A percentile compares a stretch with the other conserved stretches of the same genome.
Conservation (phyloP, 768 basidiomycete species). For the Lactarius sp. region DNA sequence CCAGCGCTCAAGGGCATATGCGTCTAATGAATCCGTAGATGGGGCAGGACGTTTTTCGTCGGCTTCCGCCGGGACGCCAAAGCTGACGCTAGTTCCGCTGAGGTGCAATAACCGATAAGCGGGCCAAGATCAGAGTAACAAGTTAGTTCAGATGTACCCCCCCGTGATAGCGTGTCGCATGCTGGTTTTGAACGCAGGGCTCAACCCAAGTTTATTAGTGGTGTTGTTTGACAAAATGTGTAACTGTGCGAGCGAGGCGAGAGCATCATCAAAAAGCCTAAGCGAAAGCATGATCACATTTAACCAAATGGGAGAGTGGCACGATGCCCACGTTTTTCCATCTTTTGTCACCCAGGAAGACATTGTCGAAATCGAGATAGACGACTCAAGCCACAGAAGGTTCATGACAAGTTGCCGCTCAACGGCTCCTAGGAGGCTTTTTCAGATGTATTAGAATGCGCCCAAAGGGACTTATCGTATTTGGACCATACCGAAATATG, state of each 20-base stretch:
- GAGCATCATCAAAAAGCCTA: conserved; percentile 69
- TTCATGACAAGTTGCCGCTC: conserved; percentile 87
- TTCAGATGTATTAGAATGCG: conserved; percentile 6
- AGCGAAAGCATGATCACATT: neutral
- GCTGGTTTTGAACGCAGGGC: conserved; percentile 69
- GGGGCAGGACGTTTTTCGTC: conserved; percentile 56
- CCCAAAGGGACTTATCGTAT: neutral
- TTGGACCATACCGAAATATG: conserved; percentile 65
- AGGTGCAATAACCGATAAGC: conserved; percentile 4
- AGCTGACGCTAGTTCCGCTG: conserved; percentile 75
- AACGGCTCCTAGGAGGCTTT: conserved; percentile 67
- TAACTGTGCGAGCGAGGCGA: conserved; percentile 56
- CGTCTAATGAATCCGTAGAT: conserved; percentile 61
- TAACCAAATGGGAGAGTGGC: conserved; percentile 13
- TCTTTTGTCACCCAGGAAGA: conserved; percentile 72
- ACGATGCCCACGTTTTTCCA: conserved; percentile 53
- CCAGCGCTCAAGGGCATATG: conserved; percentile 84
- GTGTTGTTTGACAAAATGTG: conserved; percentile 61
- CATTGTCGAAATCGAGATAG: conserved; percentile 64
- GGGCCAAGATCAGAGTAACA: neutral
- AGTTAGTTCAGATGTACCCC: conserved; percentile 49
- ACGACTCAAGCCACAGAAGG: conserved; percentile 80
- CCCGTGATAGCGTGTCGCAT: conserved; percentile 83
- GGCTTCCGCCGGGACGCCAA: conserved; percentile 69
- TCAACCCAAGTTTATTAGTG: conserved; percentile 59